Conservation (phyloP, 495 filamentous ascomycete genomes). For the Clavariopsis aquatica region DNA sequence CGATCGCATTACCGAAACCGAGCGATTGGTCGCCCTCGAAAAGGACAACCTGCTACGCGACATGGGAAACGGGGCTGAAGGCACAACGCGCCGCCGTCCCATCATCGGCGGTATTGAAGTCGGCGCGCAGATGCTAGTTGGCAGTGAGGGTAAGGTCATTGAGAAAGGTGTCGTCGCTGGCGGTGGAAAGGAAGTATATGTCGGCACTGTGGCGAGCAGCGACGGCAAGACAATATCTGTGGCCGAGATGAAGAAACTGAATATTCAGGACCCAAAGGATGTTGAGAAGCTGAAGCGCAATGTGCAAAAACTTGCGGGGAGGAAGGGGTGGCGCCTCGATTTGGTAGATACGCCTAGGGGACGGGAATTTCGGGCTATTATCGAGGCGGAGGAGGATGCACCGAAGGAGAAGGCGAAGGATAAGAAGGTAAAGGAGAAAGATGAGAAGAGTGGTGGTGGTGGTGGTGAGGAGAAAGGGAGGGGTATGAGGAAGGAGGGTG, state of each 20-base stretch:
- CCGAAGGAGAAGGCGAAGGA: constrained; percentile 52
- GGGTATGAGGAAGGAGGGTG: constrained; percentile 19
- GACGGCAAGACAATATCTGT: constrained; percentile 54
- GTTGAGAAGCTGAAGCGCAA: constrained; percentile 66
- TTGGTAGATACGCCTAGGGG: constrained; percentile 58
- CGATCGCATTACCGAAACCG: constrained; percentile 12
- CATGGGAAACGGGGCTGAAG: constrained; percentile 27
- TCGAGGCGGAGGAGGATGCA: constrained; percentile 53
- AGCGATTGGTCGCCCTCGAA: constrained; percentile 32
- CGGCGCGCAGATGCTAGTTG: constrained; percentile 59
- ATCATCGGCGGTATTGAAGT: constrained; percentile 63
- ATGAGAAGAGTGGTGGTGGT: constrained; percentile 12
- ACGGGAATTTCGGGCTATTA: constrained; percentile 53
- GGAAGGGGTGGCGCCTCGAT: constrained; percentile 60
- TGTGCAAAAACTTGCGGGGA: constrained; percentile 53
- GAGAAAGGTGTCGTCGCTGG: constrained; percentile 60
- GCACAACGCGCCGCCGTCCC: constrained; percentile 35
- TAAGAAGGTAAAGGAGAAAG: constrained; percentile 41
- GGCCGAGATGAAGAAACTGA: constrained; percentile 66
- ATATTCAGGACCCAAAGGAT: constrained; percentile 63
- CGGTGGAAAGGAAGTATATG: constrained; percentile 53
- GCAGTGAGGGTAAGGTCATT: constrained; percentile 57
- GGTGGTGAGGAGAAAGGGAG: constrained; percentile 20
- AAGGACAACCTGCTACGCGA: constrained; percentile 24
- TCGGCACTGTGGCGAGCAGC: constrained; percentile 48